Evolutionary conservation across 2,329 filamentous ascomycete species (phyloP).

Genomic region (Colletotrichum destructivum): DNA sequence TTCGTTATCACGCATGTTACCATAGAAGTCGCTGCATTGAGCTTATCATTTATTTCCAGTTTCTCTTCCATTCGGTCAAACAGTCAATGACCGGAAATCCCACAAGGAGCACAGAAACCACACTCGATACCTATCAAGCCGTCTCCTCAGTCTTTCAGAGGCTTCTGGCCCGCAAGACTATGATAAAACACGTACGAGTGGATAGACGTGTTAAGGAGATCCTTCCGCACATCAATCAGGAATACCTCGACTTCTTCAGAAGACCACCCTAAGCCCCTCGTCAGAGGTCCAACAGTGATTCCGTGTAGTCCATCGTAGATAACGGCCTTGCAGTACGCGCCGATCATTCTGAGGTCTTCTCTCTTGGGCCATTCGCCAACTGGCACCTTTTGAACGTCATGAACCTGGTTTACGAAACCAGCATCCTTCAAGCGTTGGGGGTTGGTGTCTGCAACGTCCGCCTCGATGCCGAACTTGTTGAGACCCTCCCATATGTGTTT

Average conservation of each 20-base stretch:
- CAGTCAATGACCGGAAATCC: too few relatives aligned
- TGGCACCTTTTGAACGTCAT: slow-evolving; percentile 61
- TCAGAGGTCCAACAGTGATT: slow-evolving; percentile 54
- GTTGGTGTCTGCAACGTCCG: slow-evolving; percentile 64
- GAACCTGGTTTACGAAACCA: slow-evolving; percentile 60
- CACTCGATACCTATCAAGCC: background rate
- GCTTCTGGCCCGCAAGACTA: slow-evolving; percentile 17
- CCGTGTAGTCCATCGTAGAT: slow-evolving; percentile 52
- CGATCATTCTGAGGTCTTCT: slow-evolving; percentile 59
- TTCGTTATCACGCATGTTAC: too few relatives aligned
- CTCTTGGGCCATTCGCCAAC: slow-evolving; percentile 67
- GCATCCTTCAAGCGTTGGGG: slow-evolving; percentile 64
- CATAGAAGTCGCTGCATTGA: too few relatives aligned
- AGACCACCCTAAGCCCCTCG: slow-evolving; percentile 52
- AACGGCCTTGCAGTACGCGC: slow-evolving; percentile 6
- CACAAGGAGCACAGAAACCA: background rate
- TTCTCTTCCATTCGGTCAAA: too few relatives aligned
- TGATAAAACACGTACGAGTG: slow-evolving; percentile 50
- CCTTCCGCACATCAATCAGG: slow-evolving; percentile 51
- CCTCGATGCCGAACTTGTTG: slow-evolving; percentile 62
- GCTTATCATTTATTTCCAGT: too few relatives aligned
- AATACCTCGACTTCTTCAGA: slow-evolving; percentile 52
- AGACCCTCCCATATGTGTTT: slow-evolving; percentile 68
- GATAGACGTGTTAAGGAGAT: slow-evolving; percentile 48
- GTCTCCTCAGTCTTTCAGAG: background rate